phyloP scores from a whole-genome alignment of 2,329 filamentous ascomycete species.

The Microdochium paspali region DNA sequence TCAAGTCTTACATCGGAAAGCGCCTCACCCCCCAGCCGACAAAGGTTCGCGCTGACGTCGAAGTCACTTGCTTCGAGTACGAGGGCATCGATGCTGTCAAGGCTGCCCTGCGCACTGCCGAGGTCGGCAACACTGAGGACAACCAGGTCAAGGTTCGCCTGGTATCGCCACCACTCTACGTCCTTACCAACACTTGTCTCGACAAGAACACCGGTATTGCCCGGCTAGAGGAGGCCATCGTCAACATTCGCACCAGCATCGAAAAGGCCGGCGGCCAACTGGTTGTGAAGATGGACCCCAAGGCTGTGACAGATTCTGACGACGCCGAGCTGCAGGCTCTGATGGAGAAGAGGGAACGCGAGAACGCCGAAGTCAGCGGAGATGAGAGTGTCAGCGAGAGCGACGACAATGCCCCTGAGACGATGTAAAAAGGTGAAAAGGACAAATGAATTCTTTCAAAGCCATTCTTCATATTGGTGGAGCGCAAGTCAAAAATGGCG shows the following conservation, averaged over 20 bases:
- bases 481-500: background rate
- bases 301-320: conserved; percentile 97
- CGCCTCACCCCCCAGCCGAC: conserved; percentile 95
- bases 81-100: conserved; percentile 99
- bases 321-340: conserved; percentile 93
- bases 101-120: conserved; percentile 79
- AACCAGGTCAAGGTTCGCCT: conserved; percentile 97
- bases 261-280: conserved; percentile 68
- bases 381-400: conserved; percentile 95
- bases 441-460: background rate
- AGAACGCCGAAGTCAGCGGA: conserved; percentile 96
- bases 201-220: conserved; percentile 85
- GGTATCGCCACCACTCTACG: conserved; percentile 94
- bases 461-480: background rate
- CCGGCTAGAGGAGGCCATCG: conserved; percentile 79
- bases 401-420: conserved; percentile 57
- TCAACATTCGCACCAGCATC: conserved; percentile 77
- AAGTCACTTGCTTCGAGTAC: conserved; percentile 91
- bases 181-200: conserved; percentile 88
- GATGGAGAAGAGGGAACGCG: conserved; percentile 97
- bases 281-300: conserved; percentile 95
- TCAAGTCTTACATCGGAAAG: conserved; percentile 94
- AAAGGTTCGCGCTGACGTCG: conserved; percentile 95
- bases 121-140: conserved; percentile 84
- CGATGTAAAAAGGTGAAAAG: background rate